Conservation (phyloP, 176 grass and related monocot genomes). For the Avena eriantha region DNA sequence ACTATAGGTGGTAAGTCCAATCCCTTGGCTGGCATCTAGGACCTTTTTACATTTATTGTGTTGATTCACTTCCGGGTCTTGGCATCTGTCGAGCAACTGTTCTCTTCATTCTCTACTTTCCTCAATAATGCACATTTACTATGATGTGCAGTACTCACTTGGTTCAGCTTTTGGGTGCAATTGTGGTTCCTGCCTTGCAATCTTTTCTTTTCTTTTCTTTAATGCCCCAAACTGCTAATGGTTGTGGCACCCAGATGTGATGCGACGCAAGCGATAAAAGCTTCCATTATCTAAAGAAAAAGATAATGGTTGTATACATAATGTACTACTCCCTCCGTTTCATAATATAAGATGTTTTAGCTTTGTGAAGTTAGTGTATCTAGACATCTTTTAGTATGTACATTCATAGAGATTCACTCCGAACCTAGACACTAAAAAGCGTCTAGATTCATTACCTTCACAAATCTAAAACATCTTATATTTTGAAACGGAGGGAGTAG, state of each 20-base stretch:
- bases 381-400: too few species aligned
- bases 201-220: not conserved
- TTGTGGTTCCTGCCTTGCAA: not conserved
- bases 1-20: not conserved
- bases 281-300: not conserved
- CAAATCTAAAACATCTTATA: too few species aligned
- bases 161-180: not conserved
- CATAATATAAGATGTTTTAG: too few species aligned
- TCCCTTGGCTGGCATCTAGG: not conserved
- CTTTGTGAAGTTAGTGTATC: too few species aligned
- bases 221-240: slow-evolving; percentile 6
- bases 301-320: not conserved
- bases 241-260: not conserved
- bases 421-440: too few species aligned
- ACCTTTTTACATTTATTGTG: not conserved
- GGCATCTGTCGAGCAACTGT: not conserved
- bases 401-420: too few species aligned
- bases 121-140: slow-evolving; percentile 1
- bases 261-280: not conserved
- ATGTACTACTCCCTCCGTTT: too few species aligned
- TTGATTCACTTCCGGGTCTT: not conserved
- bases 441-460: too few species aligned
- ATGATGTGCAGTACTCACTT: not conserved
- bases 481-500: too few species aligned
- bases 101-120: not conserved